phyloP scores from a whole-genome alignment of 805 yeast genomes.

The Candida koratica region DNA sequence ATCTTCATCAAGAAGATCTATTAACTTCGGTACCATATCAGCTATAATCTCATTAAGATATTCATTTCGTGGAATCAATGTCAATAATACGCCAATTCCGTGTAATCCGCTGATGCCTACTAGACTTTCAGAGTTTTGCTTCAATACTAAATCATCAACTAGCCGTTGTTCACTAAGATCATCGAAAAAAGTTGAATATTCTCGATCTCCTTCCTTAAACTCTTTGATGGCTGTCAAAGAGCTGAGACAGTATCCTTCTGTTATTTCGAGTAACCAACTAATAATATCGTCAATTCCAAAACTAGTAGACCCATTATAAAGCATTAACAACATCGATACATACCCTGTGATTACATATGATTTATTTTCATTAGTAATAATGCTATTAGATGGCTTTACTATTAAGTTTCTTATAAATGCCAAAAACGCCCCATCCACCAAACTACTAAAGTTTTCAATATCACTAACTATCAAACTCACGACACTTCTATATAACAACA shows the following conservation, averaged over 20 bases:
- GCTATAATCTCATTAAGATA: constrained; percentile 41
- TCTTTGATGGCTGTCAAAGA: constrained; percentile 27
- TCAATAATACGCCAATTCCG: constrained; percentile 43
- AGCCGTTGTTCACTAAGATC: constrained; percentile 32
- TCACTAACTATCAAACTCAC: constrained; percentile 45
- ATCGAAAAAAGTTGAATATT: constrained; percentile 36
- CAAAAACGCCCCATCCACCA: constrained; percentile 31
- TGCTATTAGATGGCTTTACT: constrained; percentile 30
- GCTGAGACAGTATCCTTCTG: constrained; percentile 36
- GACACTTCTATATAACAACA: constrained; percentile 37
- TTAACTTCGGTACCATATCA: constrained; percentile 31
- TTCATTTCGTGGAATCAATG: constrained; percentile 42
- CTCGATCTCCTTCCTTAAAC: constrained; percentile 40
- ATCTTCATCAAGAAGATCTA: constrained; percentile 41
- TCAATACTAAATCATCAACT: constrained; percentile 28
- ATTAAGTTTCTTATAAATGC: constrained; percentile 24
- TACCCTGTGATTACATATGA: constrained; percentile 36
- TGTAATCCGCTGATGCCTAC: constrained; percentile 44
- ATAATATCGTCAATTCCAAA: constrained; percentile 47
- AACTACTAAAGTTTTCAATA: constrained; percentile 46
- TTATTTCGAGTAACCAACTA: constrained; percentile 40
- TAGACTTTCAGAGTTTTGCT: constrained; percentile 30
- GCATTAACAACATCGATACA: constrained; percentile 36
- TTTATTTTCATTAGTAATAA: constrained; percentile 37
- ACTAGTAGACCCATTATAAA: constrained; percentile 47